Percentiles rank a stretch among this genome's conserved stretches.
phyloP scores from a whole-genome alignment of 106 monocot species.

The Dendrobium nobile region DNA sequence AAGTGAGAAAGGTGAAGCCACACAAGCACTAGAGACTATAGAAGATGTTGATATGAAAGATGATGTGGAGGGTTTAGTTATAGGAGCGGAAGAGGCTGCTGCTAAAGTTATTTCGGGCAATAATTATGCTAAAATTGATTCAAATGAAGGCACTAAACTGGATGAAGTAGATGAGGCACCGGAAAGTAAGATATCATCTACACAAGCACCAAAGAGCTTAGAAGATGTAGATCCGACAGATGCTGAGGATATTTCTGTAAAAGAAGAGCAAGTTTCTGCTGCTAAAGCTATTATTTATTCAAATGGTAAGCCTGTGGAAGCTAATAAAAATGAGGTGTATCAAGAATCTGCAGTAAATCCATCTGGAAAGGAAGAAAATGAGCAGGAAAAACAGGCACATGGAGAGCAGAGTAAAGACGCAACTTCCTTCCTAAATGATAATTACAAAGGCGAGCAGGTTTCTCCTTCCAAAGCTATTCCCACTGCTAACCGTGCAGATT shows the following conservation, averaged over 20 bases:
- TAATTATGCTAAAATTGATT: background rate
- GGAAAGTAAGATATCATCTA: background rate
- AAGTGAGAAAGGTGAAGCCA: background rate
- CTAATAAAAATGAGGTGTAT: background rate
- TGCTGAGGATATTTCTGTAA: background rate
- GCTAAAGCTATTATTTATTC: background rate
- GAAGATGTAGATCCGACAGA: background rate
- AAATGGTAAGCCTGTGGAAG: background rate
- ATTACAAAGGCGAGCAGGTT: conserved; percentile 5
- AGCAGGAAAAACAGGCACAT: background rate
- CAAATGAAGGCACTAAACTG: background rate
- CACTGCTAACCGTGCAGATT: background rate
- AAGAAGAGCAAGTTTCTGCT: background rate
- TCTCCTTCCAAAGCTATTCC: background rate
- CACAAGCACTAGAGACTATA: background rate
- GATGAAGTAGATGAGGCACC: background rate
- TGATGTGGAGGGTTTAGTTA: background rate
- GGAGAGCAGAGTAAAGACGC: background rate
- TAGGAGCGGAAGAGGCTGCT: background rate
- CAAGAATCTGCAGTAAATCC: background rate
- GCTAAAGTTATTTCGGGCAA: background rate
- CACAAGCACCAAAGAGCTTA: background rate
- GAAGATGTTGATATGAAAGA: background rate
- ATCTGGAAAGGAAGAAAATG: background rate
- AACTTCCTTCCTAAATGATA: background rate